These are phyloP conservation scores for Wickerhamiella bombiphila DNA, from an alignment of 805 yeast genomes.

Conservation along the genomic window DNA sequence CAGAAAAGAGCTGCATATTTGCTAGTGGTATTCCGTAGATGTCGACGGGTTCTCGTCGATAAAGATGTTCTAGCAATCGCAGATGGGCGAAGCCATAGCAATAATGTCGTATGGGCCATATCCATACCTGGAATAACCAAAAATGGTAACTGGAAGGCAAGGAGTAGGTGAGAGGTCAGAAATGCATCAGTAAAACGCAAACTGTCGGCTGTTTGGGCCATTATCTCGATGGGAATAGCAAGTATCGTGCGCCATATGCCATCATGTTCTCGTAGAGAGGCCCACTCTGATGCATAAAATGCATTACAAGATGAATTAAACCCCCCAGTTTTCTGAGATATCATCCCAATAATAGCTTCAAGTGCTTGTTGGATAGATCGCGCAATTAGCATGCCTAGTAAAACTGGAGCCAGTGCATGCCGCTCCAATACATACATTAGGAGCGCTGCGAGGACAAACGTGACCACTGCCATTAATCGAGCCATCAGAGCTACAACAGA, in stretches of 20 bases:
- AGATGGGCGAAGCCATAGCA: constrained; percentile 89
- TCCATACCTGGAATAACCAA: constrained; percentile 68
- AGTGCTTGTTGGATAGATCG: constrained; percentile 36
- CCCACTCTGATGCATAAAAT: too few species aligned
- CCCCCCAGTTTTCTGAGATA: too few species aligned
- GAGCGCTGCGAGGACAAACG: constrained; percentile 36
- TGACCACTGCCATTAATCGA: constrained; percentile 38
- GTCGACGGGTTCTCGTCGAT: constrained; percentile 67
- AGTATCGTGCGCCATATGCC: constrained; percentile 32
- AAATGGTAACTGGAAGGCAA: constrained; percentile 71
- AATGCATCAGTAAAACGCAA: constrained; percentile 88
- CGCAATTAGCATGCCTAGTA: constrained; percentile 44
- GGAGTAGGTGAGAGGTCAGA: constrained; percentile 63
- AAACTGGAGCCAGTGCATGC: constrained; percentile 44
- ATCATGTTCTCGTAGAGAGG: too few species aligned
- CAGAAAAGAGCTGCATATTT: constrained; percentile 8
- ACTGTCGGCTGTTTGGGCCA: constrained; percentile 73
- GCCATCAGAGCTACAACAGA: constrained; percentile 36
- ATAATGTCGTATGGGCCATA: constrained; percentile 82
- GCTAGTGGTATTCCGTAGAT: constrained; percentile 22
- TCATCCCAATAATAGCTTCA: too few species aligned
- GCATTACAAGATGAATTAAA: too few species aligned
- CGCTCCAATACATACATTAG: constrained; percentile 48
- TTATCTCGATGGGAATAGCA: constrained; percentile 72
- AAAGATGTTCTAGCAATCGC: constrained; percentile 69